A percentile compares a stretch with the other conserved stretches of the same genome.
phyloP scores from a whole-genome alignment of 495 filamentous ascomycete species.

The Aspergillus cavernicola region DNA sequence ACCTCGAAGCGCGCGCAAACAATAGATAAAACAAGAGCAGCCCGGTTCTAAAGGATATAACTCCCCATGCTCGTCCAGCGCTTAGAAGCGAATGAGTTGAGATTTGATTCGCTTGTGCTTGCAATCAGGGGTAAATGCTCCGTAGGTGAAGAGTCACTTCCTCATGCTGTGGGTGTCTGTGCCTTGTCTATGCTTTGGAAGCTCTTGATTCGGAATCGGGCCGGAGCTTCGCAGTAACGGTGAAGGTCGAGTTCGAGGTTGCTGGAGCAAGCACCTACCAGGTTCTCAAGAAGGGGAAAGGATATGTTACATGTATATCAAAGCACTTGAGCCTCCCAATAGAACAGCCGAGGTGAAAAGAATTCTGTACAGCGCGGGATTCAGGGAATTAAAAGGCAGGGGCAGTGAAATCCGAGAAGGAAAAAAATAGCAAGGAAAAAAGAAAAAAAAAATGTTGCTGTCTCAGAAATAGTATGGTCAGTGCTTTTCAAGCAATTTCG shows the following conservation, averaged over 20 bases:
- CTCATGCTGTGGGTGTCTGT: slow-evolving; percentile 4
- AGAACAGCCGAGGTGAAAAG: not conserved
- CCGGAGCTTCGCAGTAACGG: not conserved
- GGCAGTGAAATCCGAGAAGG: not conserved
- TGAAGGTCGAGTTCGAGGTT: not conserved
- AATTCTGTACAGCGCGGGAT: slow-evolving; percentile 1
- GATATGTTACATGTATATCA: slow-evolving; percentile 19
- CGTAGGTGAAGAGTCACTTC: slow-evolving; percentile 4
- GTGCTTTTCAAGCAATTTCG: slow-evolving; percentile 8
- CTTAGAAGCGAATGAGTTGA: slow-evolving; percentile 11
- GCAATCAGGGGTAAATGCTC: not conserved
- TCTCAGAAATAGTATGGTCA: slow-evolving; percentile 6
- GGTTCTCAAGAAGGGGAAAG: not conserved
- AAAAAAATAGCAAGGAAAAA: not conserved
- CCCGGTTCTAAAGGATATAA: slow-evolving; percentile 25
- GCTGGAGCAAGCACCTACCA: slow-evolving; percentile 15
- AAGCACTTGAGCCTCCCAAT: slow-evolving; percentile 9
- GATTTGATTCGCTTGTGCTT: slow-evolving; percentile 7
- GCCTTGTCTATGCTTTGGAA: not conserved
- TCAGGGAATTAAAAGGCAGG: not conserved
- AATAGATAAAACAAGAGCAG: slow-evolving; percentile 18
- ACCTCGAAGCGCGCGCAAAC: slow-evolving; percentile 35
- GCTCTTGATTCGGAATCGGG: slow-evolving; percentile 6
- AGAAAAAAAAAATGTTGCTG: slow-evolving; percentile 3
- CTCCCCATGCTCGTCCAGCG: slow-evolving; percentile 34